Evolutionary conservation across 306 rosid species (phyloP).

Genomic region (Echinosophora koreensis): DNA sequence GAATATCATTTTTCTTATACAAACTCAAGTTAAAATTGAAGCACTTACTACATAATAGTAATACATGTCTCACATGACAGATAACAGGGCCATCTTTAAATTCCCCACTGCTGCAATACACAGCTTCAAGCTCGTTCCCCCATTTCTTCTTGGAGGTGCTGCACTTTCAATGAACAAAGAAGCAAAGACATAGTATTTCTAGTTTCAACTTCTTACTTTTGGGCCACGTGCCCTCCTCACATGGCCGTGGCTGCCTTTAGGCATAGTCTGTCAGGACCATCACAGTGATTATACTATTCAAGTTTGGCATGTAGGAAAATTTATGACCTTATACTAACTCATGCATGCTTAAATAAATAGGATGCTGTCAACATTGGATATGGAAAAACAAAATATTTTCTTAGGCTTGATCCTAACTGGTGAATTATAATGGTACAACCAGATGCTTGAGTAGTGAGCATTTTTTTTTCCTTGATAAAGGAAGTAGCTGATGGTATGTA

Average conservation of each 20-base stretch:
- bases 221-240: too few relatives aligned
- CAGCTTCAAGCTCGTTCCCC: too few relatives aligned
- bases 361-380: neutral
- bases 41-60: neutral
- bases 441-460: neutral
- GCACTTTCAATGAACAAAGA: too few relatives aligned
- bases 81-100: too few relatives aligned
- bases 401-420: neutral
- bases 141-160: too few relatives aligned
- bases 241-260: too few relatives aligned
- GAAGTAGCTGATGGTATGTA: neutral
- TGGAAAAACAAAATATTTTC: neutral
- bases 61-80: too few relatives aligned
- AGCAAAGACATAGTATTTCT: too few relatives aligned
- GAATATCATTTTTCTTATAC: neutral
- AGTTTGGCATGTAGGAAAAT: neutral
- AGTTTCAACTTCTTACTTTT: too few relatives aligned
- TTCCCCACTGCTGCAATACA: too few relatives aligned
- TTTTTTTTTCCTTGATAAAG: neutral
- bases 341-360: slow-evolving; percentile 3
- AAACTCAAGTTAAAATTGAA: neutral
- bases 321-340: neutral
- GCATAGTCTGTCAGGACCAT: too few relatives aligned
- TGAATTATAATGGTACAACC: neutral
- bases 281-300: too few relatives aligned